Percentiles rank a stretch among this genome's conserved stretches.
These are phyloP conservation scores for Ensete glaucum DNA, from an alignment of 176 grass and related monocot genomes.

Conservation along the genomic window DNA sequence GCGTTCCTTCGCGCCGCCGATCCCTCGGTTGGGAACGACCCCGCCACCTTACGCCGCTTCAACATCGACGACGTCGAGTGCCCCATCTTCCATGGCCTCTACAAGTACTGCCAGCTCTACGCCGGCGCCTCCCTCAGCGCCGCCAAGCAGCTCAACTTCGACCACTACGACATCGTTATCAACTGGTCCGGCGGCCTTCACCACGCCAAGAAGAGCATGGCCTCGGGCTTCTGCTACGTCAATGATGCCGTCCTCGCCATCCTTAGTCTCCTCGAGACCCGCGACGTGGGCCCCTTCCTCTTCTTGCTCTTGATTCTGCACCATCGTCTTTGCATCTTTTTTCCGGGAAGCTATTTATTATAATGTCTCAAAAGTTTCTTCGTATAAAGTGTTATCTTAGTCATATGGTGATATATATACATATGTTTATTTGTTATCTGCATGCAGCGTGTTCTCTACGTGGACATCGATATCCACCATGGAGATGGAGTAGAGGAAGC, in stretches of 20 bases:
- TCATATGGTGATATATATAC: too few relatives aligned
- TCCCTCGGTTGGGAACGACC: too few relatives aligned
- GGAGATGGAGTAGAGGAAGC: conserved; percentile 95
- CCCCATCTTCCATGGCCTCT: conserved; percentile 85
- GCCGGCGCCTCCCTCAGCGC: conserved; percentile 75
- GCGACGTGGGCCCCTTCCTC: conserved; percentile 32
- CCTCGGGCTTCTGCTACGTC: conserved; percentile 31
- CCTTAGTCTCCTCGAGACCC: conserved; percentile 86
- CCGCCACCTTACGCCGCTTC: conserved; percentile 25
- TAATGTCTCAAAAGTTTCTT: too few relatives aligned
- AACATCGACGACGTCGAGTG: conserved; percentile 77
- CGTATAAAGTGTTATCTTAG: too few relatives aligned
- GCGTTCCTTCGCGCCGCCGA: too few relatives aligned
- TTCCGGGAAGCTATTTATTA: not conserved
- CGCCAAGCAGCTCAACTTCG: conserved; percentile 76
- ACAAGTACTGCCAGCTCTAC: conserved; percentile 71
- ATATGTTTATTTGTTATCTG: too few relatives aligned
- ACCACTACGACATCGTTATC: conserved; percentile 69
- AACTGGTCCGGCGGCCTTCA: conserved; percentile 91
- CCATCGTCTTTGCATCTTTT: not conserved
- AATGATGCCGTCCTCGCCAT: conserved; percentile 65
- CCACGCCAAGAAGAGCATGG: conserved; percentile 82
- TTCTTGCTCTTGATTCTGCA: not conserved
- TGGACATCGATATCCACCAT: conserved; percentile 97
- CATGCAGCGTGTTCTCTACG: conserved; percentile 74